Evolutionary conservation across 208 protist species (phyloP).

Genomic region (Crithidia expoeki): DNA sequence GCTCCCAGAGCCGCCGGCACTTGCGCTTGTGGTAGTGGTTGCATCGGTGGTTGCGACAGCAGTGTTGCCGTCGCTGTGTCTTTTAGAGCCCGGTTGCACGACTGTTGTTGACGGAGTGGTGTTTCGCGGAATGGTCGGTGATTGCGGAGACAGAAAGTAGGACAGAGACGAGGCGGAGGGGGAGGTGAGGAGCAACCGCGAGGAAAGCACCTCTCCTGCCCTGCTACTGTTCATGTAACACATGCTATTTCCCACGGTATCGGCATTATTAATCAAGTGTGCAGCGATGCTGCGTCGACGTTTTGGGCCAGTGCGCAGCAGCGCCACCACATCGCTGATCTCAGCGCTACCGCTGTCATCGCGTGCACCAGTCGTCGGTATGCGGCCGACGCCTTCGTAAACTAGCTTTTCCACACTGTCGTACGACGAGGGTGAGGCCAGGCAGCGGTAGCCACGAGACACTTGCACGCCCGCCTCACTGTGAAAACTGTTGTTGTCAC

Average conservation of each 20-base stretch:
- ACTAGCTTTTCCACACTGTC: neutral
- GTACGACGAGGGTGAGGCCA: neutral
- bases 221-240: neutral
- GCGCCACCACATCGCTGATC: neutral
- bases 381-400: neutral
- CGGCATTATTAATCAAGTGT: neutral
- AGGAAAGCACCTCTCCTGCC: neutral
- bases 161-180: constrained; percentile 20
- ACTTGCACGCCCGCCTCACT: constrained; percentile 7
- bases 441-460: constrained; percentile 17
- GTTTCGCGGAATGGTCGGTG: constrained; percentile 5
- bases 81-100: neutral
- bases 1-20: neutral
- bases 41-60: neutral
- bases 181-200: constrained; percentile 3
- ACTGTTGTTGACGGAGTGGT: neutral
- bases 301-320: constrained; percentile 13
- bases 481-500: neutral
- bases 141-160: constrained; percentile 15
- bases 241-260: no score
- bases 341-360: neutral
- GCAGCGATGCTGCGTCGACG: constrained; percentile 3
- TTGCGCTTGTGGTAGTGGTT: neutral
- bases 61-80: neutral
- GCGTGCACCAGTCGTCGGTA: no score